A percentile compares a stretch with the other conserved stretches of the same genome.
These are phyloP conservation scores for Talaromyces borbonicus DNA, from an alignment of 495 filamentous ascomycete genomes.

Conservation along the genomic window DNA sequence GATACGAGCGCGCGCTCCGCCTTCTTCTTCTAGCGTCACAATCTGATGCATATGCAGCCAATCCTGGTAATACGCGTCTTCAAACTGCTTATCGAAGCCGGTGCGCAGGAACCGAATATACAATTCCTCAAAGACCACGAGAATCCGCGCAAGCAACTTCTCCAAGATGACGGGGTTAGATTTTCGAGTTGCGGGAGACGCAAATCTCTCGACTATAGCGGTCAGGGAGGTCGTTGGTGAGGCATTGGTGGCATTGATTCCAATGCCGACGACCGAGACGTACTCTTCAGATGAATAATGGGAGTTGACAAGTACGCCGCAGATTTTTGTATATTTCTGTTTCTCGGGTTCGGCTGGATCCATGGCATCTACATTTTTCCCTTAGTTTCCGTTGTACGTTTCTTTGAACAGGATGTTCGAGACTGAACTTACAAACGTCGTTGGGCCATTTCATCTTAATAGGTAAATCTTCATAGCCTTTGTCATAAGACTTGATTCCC, in stretches of 20 bases:
- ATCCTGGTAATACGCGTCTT: conserved; percentile 68
- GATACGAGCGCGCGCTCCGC: conserved; percentile 66
- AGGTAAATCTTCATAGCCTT: conserved; percentile 61
- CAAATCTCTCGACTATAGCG: conserved; percentile 44
- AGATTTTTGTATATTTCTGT: conserved; percentile 76
- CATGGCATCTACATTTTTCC: conserved; percentile 54
- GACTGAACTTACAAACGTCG: conserved; percentile 56
- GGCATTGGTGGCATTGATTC: conserved; percentile 78
- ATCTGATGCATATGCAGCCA: conserved; percentile 92
- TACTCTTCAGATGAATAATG: conserved; percentile 68
- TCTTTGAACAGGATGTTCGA: background rate
- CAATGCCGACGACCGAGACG: conserved; percentile 81
- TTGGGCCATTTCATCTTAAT: conserved; percentile 97
- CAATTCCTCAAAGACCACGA: conserved; percentile 68
- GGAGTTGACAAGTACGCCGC: conserved; percentile 88
- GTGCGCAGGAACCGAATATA: conserved; percentile 61
- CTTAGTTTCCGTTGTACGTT: background rate
- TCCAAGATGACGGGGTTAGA: conserved; percentile 58
- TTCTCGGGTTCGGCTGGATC: conserved; percentile 54
- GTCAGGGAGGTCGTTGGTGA: conserved; percentile 83
- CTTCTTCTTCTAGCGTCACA: conserved; percentile 79
- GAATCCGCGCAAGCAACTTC: conserved; percentile 71
- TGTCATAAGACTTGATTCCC: conserved; percentile 71
- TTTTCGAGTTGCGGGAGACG: conserved; percentile 11
- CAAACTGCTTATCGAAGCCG: conserved; percentile 64